Conservation (phyloP, 306 rosid species). For the Prunus kanzakura region DNA sequence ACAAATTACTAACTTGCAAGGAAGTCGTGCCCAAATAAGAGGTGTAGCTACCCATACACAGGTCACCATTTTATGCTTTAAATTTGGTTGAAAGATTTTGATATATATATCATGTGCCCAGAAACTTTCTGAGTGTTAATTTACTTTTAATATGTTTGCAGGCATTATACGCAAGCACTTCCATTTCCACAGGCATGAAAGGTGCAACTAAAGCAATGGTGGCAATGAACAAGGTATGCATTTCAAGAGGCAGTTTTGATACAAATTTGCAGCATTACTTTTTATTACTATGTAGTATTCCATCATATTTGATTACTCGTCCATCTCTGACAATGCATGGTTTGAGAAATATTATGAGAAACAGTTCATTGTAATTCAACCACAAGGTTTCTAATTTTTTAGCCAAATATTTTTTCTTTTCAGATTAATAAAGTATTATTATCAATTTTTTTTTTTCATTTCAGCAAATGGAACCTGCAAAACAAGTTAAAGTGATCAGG, state of each 20-base stretch:
- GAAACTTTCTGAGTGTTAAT: not conserved
- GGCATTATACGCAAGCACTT: slow-evolving; percentile 95
- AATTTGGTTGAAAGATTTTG: not conserved
- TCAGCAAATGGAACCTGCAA: slow-evolving; percentile 98
- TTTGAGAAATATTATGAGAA: too few species aligned
- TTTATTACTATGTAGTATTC: not conserved
- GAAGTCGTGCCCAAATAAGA: slow-evolving; percentile 97
- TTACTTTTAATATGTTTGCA: slow-evolving; percentile 26
- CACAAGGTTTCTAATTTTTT: too few species aligned
- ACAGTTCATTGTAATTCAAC: too few species aligned
- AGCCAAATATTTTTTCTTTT: not conserved
- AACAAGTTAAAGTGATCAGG: slow-evolving; percentile 80
- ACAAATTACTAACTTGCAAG: slow-evolving; percentile 95
- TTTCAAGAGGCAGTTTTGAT: slow-evolving; percentile 4
- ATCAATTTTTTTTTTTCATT: slow-evolving; percentile 22
- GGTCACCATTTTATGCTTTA: slow-evolving; percentile 33
- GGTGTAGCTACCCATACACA: slow-evolving; percentile 97
- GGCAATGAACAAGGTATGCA: slow-evolving; percentile 87
- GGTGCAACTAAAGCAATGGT: slow-evolving; percentile 98
- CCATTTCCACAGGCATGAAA: slow-evolving; percentile 95
- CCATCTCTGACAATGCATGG: too few species aligned
- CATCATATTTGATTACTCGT: not conserved
- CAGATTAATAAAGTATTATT: not conserved
- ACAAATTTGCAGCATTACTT: not conserved
- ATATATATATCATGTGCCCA: not conserved